Base-by-base conservation (phyloP, 257 asterid genomes). In the Nemophila menziesii region DNA sequence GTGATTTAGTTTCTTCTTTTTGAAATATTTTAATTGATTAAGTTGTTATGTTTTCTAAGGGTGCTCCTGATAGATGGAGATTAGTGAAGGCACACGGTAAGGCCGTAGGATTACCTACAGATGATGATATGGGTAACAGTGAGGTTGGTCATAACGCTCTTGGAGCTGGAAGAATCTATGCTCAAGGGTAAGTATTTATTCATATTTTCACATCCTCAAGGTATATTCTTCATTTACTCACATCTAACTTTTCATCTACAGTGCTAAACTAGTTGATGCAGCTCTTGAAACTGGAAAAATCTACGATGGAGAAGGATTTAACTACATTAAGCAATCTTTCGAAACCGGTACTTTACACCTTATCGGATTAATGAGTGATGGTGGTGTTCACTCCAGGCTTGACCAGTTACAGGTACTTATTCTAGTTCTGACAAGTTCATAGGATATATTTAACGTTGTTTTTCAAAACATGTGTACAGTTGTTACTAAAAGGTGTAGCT, bases 141-240 rank as follows among this genome's bases (percentile, higher is more conserved):
- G 98, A 89, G 62, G 98, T 89, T 48, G 98, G 98, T 4, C 98
- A 89, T 75, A 89, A 89, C 62, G 98, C 98, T 47, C 95, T 89
- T 65, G 98, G 98, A 44, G 98, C 98, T 47, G 98, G 98, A 51
- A 64, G 98, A 73, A 89, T 89, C 65, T 84, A 57, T 64, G 94
- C 94, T 4, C 98, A 89, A 65, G 95, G 98, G 98, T 89, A 65
- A 66, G 78, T 23, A 54, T 41, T 33, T n/a, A n/a, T n/a, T n/a
- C n/a, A n/a, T n/a, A n/a, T n/a, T n/a, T n/a, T n/a, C n/a, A n/a
- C n/a, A n/a, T n/a, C n/a, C n/a, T n/a, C n/a, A n/a, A n/a, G n/a
- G n/a, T n/a, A n/a, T n/a, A n/a, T n/a, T n/a, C n/a, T n/a, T 33
- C 43, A 46, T 26, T 27, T 39, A 44, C 26, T 20, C 4, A n/a